phyloP scores from a whole-genome alignment of 208 protist species.

The Endotrypanum monterogeii region DNA sequence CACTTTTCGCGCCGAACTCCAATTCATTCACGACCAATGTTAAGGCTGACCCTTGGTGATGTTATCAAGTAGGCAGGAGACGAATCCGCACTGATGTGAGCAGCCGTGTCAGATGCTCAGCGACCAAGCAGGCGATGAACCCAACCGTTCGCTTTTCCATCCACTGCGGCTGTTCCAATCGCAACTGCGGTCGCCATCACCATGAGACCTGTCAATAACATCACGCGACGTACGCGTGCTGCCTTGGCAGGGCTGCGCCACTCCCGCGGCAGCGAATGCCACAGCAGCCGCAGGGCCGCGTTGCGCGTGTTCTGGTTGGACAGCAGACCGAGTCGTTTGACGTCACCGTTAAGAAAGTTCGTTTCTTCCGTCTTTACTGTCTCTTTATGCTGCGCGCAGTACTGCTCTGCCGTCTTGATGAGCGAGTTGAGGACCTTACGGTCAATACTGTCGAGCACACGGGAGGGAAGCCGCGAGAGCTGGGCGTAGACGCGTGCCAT shows the following conservation, averaged over 20 bases:
- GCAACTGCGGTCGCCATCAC: conserved; percentile 32
- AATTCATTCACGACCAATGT: not conserved
- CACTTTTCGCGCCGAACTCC: not conserved
- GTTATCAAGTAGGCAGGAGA: not conserved
- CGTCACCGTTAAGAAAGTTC: conserved; percentile 60
- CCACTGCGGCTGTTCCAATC: conserved; percentile 20
- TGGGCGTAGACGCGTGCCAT: conserved; percentile 78
- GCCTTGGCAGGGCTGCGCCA: conserved; percentile 69
- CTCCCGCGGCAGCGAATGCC: conserved; percentile 67
- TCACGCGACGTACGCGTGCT: conserved; percentile 19
- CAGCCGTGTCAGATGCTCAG: not conserved
- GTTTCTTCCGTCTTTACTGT: conserved; percentile 33
- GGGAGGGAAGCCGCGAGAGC: conserved; percentile 50
- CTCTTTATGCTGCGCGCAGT: conserved; percentile 30
- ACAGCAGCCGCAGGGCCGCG: conserved; percentile 70
- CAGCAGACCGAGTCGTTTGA: conserved; percentile 60
- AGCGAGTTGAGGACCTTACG: conserved; percentile 39
- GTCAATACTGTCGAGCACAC: conserved; percentile 39
- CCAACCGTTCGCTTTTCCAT: conserved; percentile 17
- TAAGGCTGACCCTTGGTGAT: not conserved
- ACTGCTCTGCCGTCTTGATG: conserved; percentile 31
- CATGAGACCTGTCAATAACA: conserved; percentile 34
- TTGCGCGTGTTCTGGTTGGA: conserved; percentile 66
- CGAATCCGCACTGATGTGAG: not conserved
- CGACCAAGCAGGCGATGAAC: conserved; percentile 18